A percentile compares a stretch with the other conserved stretches of the same genome.
Conservation (phyloP, 2,329 filamentous ascomycete genomes). For the Fusarium sp. region DNA sequence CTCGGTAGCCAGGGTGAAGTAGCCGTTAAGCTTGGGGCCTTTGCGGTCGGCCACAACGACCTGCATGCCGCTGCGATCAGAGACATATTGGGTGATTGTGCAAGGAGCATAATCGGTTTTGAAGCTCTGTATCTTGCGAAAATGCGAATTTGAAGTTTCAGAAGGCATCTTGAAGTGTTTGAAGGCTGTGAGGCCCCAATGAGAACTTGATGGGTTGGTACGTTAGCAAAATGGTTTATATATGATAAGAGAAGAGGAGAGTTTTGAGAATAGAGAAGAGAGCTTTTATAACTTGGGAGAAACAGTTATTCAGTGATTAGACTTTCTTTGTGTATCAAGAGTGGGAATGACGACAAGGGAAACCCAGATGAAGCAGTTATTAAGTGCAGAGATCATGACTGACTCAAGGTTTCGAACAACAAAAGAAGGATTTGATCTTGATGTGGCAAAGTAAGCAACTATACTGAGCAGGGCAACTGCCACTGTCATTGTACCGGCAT, state of each 20-base stretch:
- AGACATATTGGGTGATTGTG: conserved; percentile 94
- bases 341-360: not conserved
- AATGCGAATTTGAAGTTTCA: conserved; percentile 63
- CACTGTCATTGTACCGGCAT: conserved; percentile 34
- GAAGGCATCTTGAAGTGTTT: conserved; percentile 60
- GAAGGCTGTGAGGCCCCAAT: conserved; percentile 33
- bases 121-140: conserved; percentile 87
- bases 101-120: conserved; percentile 89
- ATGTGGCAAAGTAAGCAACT: conserved; percentile 15
- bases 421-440: conserved; percentile 1
- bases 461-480: conserved; percentile 40
- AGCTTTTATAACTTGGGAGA: not conserved
- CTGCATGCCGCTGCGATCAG: conserved; percentile 91
- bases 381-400: conserved; percentile 7
- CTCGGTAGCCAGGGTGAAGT: conserved; percentile 95
- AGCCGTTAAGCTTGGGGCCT: conserved; percentile 94
- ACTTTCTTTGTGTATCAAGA: not conserved
- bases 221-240: conserved; percentile 15
- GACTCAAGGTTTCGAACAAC: conserved; percentile 16
- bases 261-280: not conserved
- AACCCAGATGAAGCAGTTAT: not conserved
- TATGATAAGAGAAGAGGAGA: conserved; percentile 3
- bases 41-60: conserved; percentile 91
- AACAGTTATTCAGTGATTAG: not conserved
- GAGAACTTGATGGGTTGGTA: conserved; percentile 25